phyloP scores from a whole-genome alignment of 345 rosid species.

The Balakata baccata region DNA sequence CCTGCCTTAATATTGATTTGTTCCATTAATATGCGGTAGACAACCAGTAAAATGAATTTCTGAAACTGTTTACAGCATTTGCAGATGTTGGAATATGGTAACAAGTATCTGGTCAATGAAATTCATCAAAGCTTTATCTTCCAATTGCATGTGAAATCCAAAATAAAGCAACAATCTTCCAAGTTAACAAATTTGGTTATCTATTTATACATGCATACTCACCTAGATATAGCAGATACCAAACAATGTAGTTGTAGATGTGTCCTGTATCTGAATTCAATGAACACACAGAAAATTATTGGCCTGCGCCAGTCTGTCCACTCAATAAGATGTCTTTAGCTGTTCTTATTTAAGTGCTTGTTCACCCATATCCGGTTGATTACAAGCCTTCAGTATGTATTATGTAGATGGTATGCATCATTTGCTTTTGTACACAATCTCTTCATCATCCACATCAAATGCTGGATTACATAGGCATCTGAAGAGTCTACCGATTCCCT shows the following conservation, averaged over 20 bases:
- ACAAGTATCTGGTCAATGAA: background rate
- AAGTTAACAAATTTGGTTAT: background rate
- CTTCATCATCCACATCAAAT: conserved; percentile 91
- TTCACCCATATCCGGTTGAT: no score
- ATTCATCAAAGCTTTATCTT: background rate
- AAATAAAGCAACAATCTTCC: background rate
- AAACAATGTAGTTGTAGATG: background rate
- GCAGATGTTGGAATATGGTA: background rate
- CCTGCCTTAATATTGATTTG: no score
- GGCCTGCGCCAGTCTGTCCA: background rate
- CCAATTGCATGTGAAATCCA: background rate
- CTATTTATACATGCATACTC: background rate
- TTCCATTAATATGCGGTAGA: no score
- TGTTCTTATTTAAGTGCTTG: background rate
- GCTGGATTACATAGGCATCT: conserved; percentile 98
- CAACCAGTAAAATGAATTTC: no score
- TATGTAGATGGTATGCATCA: conserved; percentile 26
- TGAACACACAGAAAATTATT: background rate
- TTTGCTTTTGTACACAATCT: conserved; percentile 75
- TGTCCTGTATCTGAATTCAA: background rate
- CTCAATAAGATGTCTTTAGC: background rate
- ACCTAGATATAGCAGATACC: background rate
- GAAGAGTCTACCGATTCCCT: conserved; percentile 95
- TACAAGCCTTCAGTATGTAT: background rate
- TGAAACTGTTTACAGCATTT: background rate